Conservation (phyloP, 108 stramenopile species). For the Aurantiochytrium sp. region DNA sequence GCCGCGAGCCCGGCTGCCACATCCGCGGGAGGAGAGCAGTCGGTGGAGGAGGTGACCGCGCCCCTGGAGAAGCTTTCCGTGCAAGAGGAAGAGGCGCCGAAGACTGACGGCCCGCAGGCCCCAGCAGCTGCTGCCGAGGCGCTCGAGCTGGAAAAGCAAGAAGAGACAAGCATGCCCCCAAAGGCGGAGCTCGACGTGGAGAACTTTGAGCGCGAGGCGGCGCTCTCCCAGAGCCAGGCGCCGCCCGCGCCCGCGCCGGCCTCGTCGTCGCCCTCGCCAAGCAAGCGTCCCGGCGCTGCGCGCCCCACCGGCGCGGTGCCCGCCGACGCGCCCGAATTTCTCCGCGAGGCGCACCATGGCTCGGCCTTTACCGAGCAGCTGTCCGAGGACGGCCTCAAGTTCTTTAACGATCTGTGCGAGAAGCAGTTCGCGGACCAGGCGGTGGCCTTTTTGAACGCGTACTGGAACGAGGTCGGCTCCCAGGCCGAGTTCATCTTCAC, state of each 20-base stretch:
- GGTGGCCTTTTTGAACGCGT: conserved; percentile 21
- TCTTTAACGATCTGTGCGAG: conserved; percentile 28
- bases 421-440: conserved; percentile 17
- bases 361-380: conserved; percentile 10
- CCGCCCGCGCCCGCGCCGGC: not conserved
- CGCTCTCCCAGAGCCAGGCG: not conserved
- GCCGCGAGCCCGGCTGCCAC: too few species aligned
- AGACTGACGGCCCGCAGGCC: not conserved
- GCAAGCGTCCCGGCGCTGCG: not conserved
- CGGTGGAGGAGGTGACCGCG: not conserved
- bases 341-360: not conserved
- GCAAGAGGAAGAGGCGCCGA: not conserved
- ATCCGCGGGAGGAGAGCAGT: too few species aligned
- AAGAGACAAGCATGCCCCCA: not conserved
- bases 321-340: not conserved
- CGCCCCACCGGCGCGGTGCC: not conserved
- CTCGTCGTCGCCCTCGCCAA: not conserved
- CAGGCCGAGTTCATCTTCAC: conserved; percentile 33
- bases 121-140: not conserved
- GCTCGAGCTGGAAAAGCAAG: too few species aligned
- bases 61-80: not conserved
- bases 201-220: not conserved
- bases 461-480: not conserved
- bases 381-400: not conserved
- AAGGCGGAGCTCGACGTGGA: not conserved